These are phyloP conservation scores for Quillaja saponaria DNA, from an alignment of 306 rosid species.

Conservation along the genomic window DNA sequence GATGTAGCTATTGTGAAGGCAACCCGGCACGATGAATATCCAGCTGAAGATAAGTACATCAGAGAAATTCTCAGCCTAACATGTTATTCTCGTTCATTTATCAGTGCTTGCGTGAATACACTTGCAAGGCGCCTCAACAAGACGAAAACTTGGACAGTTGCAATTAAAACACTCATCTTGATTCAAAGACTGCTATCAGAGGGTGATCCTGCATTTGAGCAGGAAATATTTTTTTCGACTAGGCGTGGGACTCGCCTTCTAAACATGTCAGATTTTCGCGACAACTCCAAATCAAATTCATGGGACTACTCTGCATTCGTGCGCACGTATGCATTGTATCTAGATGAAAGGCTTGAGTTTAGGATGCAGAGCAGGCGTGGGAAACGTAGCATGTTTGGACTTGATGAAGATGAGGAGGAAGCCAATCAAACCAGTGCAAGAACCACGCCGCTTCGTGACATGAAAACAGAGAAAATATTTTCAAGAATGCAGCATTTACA, in stretches of 20 bases:
- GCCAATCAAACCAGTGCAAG: slow-evolving; percentile 25
- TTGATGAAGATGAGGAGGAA: slow-evolving; percentile 53
- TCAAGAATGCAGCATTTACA: slow-evolving; percentile 79
- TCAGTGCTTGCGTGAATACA: slow-evolving; percentile 71
- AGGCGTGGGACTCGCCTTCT: slow-evolving; percentile 84
- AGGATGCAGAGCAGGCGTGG: slow-evolving; percentile 87
- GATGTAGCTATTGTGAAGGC: slow-evolving; percentile 95
- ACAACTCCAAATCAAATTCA: slow-evolving; percentile 43
- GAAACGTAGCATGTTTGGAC: slow-evolving; percentile 50
- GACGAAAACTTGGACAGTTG: slow-evolving; percentile 81
- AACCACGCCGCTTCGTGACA: slow-evolving; percentile 63
- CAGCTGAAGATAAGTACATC: slow-evolving; percentile 72
- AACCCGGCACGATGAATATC: slow-evolving; percentile 78
- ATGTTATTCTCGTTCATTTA: slow-evolving; percentile 71
- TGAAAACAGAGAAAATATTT: slow-evolving; percentile 61
- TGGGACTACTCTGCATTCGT: slow-evolving; percentile 88
- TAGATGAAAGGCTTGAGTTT: slow-evolving; percentile 84
- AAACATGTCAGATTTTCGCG: slow-evolving; percentile 86
- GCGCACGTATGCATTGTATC: slow-evolving; percentile 73
- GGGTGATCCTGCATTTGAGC: slow-evolving; percentile 97
- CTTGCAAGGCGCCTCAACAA: slow-evolving; percentile 77
- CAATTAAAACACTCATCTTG: slow-evolving; percentile 65
- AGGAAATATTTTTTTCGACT: slow-evolving; percentile 87
- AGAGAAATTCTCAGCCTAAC: slow-evolving; percentile 85
- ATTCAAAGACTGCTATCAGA: slow-evolving; percentile 70